Evolutionary conservation across 2,329 filamentous ascomycete genomes (phyloP).

Genomic region (Capronia coronata): DNA sequence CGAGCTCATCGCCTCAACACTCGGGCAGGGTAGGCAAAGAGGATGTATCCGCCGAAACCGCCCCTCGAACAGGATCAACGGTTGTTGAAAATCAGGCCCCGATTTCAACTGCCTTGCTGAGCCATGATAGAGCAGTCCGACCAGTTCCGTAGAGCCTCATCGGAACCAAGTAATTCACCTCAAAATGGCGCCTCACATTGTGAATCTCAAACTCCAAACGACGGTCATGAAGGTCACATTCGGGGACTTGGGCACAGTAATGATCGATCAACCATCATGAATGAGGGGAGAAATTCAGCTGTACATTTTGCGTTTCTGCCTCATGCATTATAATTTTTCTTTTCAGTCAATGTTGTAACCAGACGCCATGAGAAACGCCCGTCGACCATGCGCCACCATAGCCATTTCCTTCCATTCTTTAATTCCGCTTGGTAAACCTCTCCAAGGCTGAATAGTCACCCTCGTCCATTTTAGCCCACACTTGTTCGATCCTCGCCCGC

Average conservation of each 20-base stretch:
- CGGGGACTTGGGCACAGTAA: not conserved
- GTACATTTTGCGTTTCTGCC: not conserved
- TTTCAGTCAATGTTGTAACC: not conserved
- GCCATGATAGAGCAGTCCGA: no score
- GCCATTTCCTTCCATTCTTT: conserved; percentile 49
- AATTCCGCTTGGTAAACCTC: conserved; percentile 51
- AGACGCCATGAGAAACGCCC: not conserved
- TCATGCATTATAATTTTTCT: not conserved
- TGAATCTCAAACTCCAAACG: no score
- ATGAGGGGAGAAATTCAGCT: not conserved
- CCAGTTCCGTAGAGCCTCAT: no score
- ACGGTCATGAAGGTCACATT: not conserved
- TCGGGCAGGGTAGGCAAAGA: no score
- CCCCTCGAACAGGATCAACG: no score
- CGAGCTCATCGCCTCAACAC: no score
- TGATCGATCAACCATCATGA: not conserved
- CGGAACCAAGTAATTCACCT: no score
- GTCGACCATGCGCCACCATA: not conserved
- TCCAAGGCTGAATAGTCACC: conserved; percentile 29
- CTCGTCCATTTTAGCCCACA: conserved; percentile 70
- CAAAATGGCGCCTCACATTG: no score
- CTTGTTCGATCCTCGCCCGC: conserved; percentile 65
- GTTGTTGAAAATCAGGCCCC: no score
- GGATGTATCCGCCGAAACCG: no score
- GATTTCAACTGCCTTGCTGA: no score